Conservation (phyloP, 2,329 filamentous ascomycete genomes). For the Dendryphion nanum region DNA sequence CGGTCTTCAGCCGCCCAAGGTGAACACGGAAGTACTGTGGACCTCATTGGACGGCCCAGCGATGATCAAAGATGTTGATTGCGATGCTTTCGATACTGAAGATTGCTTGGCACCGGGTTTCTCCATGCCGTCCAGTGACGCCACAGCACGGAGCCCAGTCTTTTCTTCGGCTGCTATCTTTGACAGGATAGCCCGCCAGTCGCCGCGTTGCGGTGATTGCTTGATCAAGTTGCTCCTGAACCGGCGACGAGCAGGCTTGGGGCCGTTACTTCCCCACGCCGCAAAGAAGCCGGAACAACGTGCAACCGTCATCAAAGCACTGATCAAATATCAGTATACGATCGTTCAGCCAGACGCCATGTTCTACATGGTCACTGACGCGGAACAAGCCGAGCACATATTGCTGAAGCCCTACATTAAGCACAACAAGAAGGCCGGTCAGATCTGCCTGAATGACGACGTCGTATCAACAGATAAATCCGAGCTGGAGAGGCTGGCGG, state of each 20-base stretch:
- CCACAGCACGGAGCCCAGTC: slow-evolving; percentile 32
- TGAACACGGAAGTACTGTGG: slow-evolving; percentile 44
- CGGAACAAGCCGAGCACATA: slow-evolving; percentile 41
- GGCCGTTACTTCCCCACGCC: slow-evolving; percentile 37
- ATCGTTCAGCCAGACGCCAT: slow-evolving; percentile 42
- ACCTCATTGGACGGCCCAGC: slow-evolving; percentile 45
- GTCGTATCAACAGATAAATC: slow-evolving; percentile 38
- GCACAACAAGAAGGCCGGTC: slow-evolving; percentile 35
- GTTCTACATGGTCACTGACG: slow-evolving; percentile 47
- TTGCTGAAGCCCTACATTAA: slow-evolving; percentile 38
- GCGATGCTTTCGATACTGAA: slow-evolving; percentile 42
- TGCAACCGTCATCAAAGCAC: slow-evolving; percentile 37
- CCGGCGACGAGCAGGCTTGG: slow-evolving; percentile 33
- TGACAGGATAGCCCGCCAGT: slow-evolving; percentile 38
- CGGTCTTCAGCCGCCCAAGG: slow-evolving; percentile 41
- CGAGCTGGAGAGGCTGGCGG: slow-evolving; percentile 34
- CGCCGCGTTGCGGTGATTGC: slow-evolving; percentile 44
- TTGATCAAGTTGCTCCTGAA: slow-evolving; percentile 43
- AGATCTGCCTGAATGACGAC: slow-evolving; percentile 47
- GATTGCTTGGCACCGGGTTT: slow-evolving; percentile 46
- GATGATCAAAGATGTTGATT: slow-evolving; percentile 42
- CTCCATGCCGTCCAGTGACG: slow-evolving; percentile 37
- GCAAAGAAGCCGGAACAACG: slow-evolving; percentile 31
- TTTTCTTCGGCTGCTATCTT: slow-evolving; percentile 43
- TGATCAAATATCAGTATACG: slow-evolving; percentile 44